These are phyloP conservation scores for Aurantiochytrium sp. DNA, from an alignment of 108 stramenopile species.

Conservation along the genomic window DNA sequence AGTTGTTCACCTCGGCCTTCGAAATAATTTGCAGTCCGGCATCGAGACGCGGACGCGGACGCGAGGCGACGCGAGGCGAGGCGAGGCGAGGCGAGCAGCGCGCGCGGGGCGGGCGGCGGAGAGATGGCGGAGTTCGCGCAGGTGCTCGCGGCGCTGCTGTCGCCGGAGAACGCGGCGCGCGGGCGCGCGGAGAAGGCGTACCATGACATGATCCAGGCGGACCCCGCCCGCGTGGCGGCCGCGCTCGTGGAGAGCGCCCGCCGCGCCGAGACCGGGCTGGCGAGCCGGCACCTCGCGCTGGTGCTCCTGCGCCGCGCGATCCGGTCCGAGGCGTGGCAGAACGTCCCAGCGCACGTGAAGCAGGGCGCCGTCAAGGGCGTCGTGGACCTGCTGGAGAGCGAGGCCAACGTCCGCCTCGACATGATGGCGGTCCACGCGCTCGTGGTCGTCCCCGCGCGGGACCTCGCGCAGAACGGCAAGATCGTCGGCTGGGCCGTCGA, in stretches of 20 bases:
- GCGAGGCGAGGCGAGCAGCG: no score
- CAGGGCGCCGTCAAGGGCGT: neutral
- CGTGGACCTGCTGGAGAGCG: neutral
- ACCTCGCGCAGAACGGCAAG: neutral
- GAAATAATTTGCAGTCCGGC: no score
- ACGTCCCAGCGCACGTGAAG: neutral
- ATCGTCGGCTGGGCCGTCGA: conserved; percentile 1
- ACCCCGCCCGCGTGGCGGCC: neutral
- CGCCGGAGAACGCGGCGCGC: neutral
- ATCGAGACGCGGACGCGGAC: no score
- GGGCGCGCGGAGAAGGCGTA: neutral
- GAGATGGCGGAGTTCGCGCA: neutral
- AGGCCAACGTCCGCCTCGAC: neutral
- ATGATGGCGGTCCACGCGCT: conserved; percentile 18
- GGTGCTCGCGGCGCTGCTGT: neutral
- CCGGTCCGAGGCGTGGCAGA: neutral
- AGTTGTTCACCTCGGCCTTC: no score
- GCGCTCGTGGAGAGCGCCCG: neutral
- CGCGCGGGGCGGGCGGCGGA: no score
- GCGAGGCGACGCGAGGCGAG: no score
- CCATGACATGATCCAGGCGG: neutral
- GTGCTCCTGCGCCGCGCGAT: neutral
- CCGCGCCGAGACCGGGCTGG: neutral
- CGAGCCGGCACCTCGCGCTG: neutral
- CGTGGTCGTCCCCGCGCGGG: neutral